Evolutionary conservation across 2,329 filamentous ascomycete genomes (phyloP), one percentile per base, ranked within the genome.

Genomic region (Chaetomiaceae sp.): DNA sequence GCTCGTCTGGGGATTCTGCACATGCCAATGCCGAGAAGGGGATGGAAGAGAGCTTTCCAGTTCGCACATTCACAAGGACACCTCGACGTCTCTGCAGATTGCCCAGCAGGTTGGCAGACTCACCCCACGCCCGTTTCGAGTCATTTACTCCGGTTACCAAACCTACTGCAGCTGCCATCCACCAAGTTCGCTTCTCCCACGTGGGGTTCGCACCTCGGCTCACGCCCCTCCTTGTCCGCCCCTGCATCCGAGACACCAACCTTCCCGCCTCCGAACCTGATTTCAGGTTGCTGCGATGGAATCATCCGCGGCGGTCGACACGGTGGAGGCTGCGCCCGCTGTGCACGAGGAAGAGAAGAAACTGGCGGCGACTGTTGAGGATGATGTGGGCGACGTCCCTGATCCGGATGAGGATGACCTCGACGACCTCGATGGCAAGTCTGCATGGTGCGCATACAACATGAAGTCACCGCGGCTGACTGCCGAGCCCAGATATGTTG

Each of bases 381-480:
- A 53, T 15, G 50, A 54, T 36, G 52, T 56, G 6, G 57, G 57
- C 14, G 62, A 61, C 14, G 81, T 85, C 14, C 84, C 89, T 17
- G 91, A 96, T 60, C 91, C 90, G 6, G 91, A 97, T 55, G 90
- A 95, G 66, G 93, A 93, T 65, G 87, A 93, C 57, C 71, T 93
- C 17, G 87, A 96, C 60, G 93, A 97, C 60, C 72, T 98, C 36
- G 93, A 98, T 67, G 88, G 87, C 88, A 66, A 56, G 70, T 59
- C 40, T 17, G 22, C 3, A 17, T n/a, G n/a, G 15, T 10, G 17
- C 22, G 17, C 34, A 35, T 36, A 5, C 26, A 17, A 24, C 22
- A 10, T 10, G 18, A 26, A 17, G 9, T 5, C 11, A 15, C 45
- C 14, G 45, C 20, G 30, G 27, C 51, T 56, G 43, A 55, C 46